Conservation (phyloP, 2,329 filamentous ascomycete species). For the Cytospora schulzeri region DNA sequence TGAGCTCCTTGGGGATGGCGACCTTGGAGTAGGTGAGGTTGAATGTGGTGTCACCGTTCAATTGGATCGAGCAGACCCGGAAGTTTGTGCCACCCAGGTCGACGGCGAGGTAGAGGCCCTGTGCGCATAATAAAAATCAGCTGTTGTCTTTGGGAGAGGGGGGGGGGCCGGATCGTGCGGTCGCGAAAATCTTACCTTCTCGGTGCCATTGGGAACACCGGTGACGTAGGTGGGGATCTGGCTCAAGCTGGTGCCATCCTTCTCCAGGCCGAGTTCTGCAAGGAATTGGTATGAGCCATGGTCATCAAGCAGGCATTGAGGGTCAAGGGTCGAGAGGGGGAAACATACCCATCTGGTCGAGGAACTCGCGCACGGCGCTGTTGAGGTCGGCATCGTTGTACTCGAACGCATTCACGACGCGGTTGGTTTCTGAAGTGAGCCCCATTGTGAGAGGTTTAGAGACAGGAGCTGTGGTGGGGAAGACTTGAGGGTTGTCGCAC, state of each 20-base stretch:
- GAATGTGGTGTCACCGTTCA: conserved; percentile 95
- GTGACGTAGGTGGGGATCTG: conserved; percentile 99
- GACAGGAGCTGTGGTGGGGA: conserved; percentile 55
- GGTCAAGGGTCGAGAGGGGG: neutral
- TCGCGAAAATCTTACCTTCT: conserved; percentile 68
- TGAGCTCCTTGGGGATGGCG: conserved; percentile 84
- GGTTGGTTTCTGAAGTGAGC: conserved; percentile 71
- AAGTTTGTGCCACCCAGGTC: conserved; percentile 99
- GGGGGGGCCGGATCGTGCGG: neutral
- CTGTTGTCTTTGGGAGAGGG: neutral
- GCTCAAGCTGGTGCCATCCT: conserved; percentile 79
- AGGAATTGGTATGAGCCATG: conserved; percentile 16
- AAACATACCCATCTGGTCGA: conserved; percentile 73
- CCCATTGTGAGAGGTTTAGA: conserved; percentile 63
- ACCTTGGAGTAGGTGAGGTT: conserved; percentile 92
- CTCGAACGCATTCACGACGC: conserved; percentile 83
- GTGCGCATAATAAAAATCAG: conserved; percentile 17
- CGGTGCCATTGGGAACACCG: conserved; percentile 91
- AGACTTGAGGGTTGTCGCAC: conserved; percentile 58
- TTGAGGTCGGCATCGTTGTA: conserved; percentile 78
- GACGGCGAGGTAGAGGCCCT: conserved; percentile 95
- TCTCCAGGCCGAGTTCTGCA: conserved; percentile 76
- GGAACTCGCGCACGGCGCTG: conserved; percentile 80
- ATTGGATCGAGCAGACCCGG: conserved; percentile 89
- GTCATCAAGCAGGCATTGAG: conserved; percentile 20